Evolutionary conservation across 805 yeast genomes (phyloP).

Genomic region (Metschnikowia proteae): DNA sequence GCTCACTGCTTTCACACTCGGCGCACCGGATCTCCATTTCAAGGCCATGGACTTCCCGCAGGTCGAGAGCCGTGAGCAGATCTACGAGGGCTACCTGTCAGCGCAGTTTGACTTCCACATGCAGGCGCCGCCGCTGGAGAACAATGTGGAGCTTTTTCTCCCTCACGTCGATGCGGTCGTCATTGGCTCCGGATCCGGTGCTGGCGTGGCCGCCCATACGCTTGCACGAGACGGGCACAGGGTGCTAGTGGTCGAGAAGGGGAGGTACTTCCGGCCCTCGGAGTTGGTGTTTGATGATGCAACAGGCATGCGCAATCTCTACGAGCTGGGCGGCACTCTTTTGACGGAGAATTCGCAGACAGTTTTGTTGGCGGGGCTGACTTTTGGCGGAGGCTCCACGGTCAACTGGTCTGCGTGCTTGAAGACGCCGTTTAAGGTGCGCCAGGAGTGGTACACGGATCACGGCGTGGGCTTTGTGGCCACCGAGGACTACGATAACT

Average conservation of each 20-base stretch:
- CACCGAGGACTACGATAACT: conserved; percentile 38
- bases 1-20: conserved; percentile 22
- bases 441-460: conserved; percentile 49
- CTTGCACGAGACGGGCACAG: conserved; percentile 41
- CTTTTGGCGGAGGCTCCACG: conserved; percentile 57
- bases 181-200: conserved; percentile 53
- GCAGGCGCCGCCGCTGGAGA: conserved; percentile 28
- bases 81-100: conserved; percentile 23
- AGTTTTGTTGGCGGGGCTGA: conserved; percentile 46
- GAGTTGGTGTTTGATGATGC: conserved; percentile 37
- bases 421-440: conserved; percentile 46
- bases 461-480: conserved; percentile 47
- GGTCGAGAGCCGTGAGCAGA: conserved; percentile 25
- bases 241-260: conserved; percentile 50
- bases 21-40: conserved; percentile 32
- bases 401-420: conserved; percentile 56
- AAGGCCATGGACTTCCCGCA: conserved; percentile 40
- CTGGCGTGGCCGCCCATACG: conserved; percentile 50
- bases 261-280: conserved; percentile 35
- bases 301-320: conserved; percentile 34
- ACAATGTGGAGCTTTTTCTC: conserved; percentile 29
- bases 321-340: conserved; percentile 39
- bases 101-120: conserved; percentile 29
- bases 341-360: conserved; percentile 33
- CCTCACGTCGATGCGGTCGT: conserved; percentile 44